Conservation (phyloP, 768 basidiomycete genomes). For the Termitomyces sp. region DNA sequence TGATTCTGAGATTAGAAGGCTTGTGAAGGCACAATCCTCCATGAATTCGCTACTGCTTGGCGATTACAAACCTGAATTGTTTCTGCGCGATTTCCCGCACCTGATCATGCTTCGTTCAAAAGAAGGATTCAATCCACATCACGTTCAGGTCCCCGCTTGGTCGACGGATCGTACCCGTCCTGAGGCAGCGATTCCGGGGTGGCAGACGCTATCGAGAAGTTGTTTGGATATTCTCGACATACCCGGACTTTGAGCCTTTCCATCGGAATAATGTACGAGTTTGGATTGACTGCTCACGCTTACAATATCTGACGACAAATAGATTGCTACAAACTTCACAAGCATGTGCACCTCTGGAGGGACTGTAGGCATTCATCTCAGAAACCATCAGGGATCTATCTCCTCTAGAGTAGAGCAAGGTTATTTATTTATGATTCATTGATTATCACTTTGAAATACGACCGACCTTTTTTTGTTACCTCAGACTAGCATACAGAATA, state of each 20-base stretch:
- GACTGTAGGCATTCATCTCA: too few species aligned
- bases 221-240: constrained; percentile 44
- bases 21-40: constrained; percentile 43
- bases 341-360: background rate
- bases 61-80: constrained; percentile 34
- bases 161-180: constrained; percentile 39
- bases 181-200: constrained; percentile 28
- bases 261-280: constrained; percentile 37
- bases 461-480: too few species aligned
- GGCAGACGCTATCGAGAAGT: constrained; percentile 38
- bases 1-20: constrained; percentile 23
- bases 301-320: background rate
- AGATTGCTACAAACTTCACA: background rate
- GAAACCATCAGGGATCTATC: too few species aligned
- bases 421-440: too few species aligned
- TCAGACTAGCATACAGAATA: too few species aligned
- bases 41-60: constrained; percentile 41
- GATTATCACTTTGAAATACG: too few species aligned
- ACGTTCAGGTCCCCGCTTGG: constrained; percentile 41
- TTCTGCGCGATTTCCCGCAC: constrained; percentile 21
- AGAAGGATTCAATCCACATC: constrained; percentile 34
- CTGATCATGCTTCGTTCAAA: constrained; percentile 50
- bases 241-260: constrained; percentile 59
- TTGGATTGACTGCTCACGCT: background rate
- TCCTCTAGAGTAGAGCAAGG: too few species aligned